Evolutionary conservation across 805 yeast genomes (phyloP).

Genomic region (Wickerhamia fluorescens): DNA sequence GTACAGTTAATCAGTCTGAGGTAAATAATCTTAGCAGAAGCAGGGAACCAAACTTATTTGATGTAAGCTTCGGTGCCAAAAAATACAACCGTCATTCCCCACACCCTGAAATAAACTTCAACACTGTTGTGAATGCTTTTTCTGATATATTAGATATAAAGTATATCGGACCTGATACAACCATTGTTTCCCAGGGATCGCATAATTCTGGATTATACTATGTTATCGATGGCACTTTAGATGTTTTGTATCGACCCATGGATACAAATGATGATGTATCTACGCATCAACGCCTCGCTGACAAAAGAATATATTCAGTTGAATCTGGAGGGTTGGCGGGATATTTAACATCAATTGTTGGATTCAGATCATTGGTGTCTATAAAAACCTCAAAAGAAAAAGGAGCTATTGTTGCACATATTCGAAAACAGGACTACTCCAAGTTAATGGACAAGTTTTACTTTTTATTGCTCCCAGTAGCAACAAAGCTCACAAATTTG

Average conservation of each 20-base stretch:
- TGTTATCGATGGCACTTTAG: conserved; percentile 71
- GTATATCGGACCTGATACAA: conserved; percentile 44
- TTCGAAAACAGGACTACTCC: conserved; percentile 58
- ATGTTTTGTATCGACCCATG: conserved; percentile 39
- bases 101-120: conserved; percentile 28
- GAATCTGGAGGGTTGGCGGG: conserved; percentile 83
- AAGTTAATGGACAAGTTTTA: conserved; percentile 69
- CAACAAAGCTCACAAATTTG: conserved; percentile 61
- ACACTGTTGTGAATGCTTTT: conserved; percentile 49
- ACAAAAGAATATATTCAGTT: conserved; percentile 47
- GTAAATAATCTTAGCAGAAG: too few species aligned
- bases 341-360: conserved; percentile 72
- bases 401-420: conserved; percentile 57
- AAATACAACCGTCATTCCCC: neutral
- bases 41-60: neutral
- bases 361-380: conserved; percentile 70
- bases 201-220: conserved; percentile 71
- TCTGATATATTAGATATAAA: conserved; percentile 53
- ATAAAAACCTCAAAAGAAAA: conserved; percentile 54
- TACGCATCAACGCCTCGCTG: neutral
- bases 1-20: conserved; percentile 20
- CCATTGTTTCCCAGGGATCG: conserved; percentile 57
- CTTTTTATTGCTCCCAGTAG: conserved; percentile 67
- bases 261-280: conserved; percentile 11
- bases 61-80: neutral